A percentile compares a stretch with the other conserved stretches of the same genome.
Conservation (phyloP, 2,329 filamentous ascomycete genomes). For the Aspergillus sojae region DNA sequence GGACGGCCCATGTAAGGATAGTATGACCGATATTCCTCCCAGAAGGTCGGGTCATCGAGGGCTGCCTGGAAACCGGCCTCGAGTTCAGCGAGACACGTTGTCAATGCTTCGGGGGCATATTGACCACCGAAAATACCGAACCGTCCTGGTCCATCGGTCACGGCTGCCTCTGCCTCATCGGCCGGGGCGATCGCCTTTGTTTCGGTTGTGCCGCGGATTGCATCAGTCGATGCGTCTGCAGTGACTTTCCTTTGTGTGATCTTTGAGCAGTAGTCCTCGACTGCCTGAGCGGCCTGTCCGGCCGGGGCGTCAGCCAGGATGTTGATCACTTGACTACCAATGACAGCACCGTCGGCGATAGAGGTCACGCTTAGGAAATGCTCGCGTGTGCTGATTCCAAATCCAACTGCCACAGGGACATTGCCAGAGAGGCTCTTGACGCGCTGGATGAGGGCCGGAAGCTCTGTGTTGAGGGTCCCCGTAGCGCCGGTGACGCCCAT, state of each 20-base stretch:
- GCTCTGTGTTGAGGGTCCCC: conserved; percentile 73
- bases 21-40: conserved; percentile 90
- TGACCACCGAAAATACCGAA: conserved; percentile 95
- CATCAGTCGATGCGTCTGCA: conserved; percentile 21
- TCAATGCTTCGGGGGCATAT: conserved; percentile 91
- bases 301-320: conserved; percentile 67
- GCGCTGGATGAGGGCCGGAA: conserved; percentile 75
- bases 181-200: background rate
- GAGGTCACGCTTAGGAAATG: conserved; percentile 81
- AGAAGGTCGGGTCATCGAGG: conserved; percentile 82
- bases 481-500: conserved; percentile 92
- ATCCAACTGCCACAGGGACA: conserved; percentile 85
- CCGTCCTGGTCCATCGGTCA: conserved; percentile 59
- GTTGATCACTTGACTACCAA: conserved; percentile 88
- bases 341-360: conserved; percentile 87
- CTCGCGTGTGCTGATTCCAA: conserved; percentile 89
- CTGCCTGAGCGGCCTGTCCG: conserved; percentile 66
- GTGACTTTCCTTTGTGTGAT: conserved; percentile 54
- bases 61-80: conserved; percentile 86
- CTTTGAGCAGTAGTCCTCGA: conserved; percentile 81
- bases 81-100: conserved; percentile 87
- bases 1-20: conserved; percentile 94
- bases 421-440: conserved; percentile 88
- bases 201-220: background rate
- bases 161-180: conserved; percentile 39